Conservation (phyloP, 495 filamentous ascomycete species). For the Penicillium soppii region DNA sequence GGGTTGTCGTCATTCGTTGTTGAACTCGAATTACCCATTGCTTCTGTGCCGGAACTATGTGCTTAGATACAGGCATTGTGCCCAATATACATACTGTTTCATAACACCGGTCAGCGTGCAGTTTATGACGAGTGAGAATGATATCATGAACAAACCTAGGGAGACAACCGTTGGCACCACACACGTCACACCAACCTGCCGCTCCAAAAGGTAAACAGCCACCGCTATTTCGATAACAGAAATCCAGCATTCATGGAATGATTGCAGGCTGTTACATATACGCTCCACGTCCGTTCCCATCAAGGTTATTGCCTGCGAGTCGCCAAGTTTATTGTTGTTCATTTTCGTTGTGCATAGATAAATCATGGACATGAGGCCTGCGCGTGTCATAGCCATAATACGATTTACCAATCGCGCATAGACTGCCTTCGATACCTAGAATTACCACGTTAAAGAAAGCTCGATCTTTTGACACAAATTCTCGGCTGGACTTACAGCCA, state of each 20-base stretch:
- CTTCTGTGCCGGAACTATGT: too few species aligned
- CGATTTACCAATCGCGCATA: background rate
- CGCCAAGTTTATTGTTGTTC: background rate
- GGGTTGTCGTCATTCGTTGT: too few species aligned
- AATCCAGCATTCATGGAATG: background rate
- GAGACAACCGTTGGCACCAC: background rate
- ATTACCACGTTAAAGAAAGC: background rate
- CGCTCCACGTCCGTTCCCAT: background rate
- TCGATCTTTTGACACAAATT: too few species aligned
- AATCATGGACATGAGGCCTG: background rate
- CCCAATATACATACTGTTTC: too few species aligned
- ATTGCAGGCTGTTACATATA: background rate
- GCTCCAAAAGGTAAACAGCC: background rate
- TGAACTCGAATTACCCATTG: too few species aligned
- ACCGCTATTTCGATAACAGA: background rate
- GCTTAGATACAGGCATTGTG: too few species aligned
- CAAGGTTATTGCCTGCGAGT: background rate
- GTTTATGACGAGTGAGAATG: too few species aligned
- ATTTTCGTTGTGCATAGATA: background rate
- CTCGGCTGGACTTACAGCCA: background rate
- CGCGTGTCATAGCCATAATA: background rate
- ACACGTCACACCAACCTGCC: background rate
- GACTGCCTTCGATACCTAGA: background rate
- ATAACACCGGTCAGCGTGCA: too few species aligned
- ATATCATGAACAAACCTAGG: too few species aligned